A percentile compares a stretch with the other conserved stretches of the same genome.
Conservation (phyloP, 192 early-diverging fungal genomes). For the Diversispora epigaea region DNA sequence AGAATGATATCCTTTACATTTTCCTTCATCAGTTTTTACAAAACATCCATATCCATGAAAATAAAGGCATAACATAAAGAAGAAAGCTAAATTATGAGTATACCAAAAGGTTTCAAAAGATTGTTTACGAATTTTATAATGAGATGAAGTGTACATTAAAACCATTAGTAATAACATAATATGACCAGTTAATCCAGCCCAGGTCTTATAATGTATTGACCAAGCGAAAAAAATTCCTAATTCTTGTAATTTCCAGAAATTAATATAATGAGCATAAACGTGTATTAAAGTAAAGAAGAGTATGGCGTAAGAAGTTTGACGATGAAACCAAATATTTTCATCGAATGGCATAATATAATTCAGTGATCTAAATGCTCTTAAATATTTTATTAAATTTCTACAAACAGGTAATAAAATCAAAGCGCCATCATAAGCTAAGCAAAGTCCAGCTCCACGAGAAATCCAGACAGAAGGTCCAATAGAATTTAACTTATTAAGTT, state of each 20-base stretch:
- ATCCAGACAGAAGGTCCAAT: conserved; percentile 51
- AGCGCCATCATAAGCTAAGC: conserved; percentile 53
- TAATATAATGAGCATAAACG: conserved; percentile 55
- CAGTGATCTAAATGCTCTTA: conserved; percentile 53
- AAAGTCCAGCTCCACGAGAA: conserved; percentile 60
- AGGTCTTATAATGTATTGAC: conserved; percentile 37
- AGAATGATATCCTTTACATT: conserved; percentile 43
- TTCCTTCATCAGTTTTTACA: conserved; percentile 38
- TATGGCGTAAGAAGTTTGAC: conserved; percentile 64
- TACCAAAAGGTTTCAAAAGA: conserved; percentile 79
- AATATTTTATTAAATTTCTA: conserved; percentile 61
- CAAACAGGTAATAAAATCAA: conserved; percentile 59
- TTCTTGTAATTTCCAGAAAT: conserved; percentile 48
- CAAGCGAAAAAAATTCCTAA: conserved; percentile 8
- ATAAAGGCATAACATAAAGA: conserved; percentile 61
- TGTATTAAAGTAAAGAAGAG: conserved; percentile 63
- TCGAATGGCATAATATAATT: conserved; percentile 70
- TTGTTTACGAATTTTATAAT: conserved; percentile 54
- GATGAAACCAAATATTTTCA: conserved; percentile 77
- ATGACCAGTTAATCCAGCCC: conserved; percentile 67
- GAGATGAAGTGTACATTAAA: conserved; percentile 64
- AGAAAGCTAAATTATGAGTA: conserved; percentile 72
- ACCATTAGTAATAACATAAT: conserved; percentile 62
- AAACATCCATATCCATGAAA: conserved; percentile 64
- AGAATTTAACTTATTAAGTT: conserved; percentile 50